Percentiles rank a stretch among this genome's conserved stretches.
phyloP scores from a whole-genome alignment of 148 eudicot species.

The Hydrangea macrophylla region DNA sequence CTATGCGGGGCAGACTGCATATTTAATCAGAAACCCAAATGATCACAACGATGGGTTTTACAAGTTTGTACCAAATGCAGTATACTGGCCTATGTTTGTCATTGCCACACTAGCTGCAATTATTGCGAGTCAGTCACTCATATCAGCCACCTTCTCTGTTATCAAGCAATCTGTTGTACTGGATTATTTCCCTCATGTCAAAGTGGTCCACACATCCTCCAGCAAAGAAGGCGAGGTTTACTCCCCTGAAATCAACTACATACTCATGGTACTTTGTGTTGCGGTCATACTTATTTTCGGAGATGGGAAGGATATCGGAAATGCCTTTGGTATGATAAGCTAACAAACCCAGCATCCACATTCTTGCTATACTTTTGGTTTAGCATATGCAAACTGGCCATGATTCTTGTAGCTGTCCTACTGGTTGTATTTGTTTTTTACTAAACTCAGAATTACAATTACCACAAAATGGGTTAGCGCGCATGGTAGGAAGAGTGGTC shows the following conservation, averaged over 20 bases:
- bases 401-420: neutral
- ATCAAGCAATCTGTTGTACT: constrained; percentile 54
- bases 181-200: constrained; percentile 70
- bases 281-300: constrained; percentile 61
- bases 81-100: constrained; percentile 79
- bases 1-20: constrained; percentile 77
- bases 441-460: neutral
- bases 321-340: constrained; percentile 70
- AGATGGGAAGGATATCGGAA: constrained; percentile 65
- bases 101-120: constrained; percentile 56
- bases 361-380: neutral
- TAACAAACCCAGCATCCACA: neutral
- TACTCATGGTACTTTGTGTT: constrained; percentile 67
- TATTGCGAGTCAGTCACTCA: constrained; percentile 62
- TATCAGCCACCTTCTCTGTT: constrained; percentile 59
- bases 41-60: constrained; percentile 54
- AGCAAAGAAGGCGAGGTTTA: constrained; percentile 73
- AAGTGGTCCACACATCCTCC: constrained; percentile 70
- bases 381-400: neutral
- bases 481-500: no score
- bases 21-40: constrained; percentile 57
- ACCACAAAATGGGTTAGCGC: no score
- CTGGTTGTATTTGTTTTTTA: neutral
- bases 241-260: constrained; percentile 68
- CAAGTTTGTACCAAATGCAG: constrained; percentile 51